Base-by-base conservation (phyloP, 257 asterid species). In the Solanum stenotomum region DNA sequence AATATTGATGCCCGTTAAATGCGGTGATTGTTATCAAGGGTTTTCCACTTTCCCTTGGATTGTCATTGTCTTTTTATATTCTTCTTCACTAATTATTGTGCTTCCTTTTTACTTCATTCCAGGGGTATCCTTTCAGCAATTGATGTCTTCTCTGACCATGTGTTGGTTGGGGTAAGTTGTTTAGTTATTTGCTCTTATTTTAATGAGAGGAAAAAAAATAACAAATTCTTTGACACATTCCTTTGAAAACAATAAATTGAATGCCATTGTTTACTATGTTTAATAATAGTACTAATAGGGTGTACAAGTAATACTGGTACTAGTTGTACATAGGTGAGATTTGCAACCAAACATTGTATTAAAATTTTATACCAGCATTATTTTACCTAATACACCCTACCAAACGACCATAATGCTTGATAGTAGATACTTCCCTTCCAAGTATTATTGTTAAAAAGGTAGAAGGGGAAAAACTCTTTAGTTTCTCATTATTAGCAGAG, bases 41-140 rank as follows among this genome's bases (percentile, higher is more conserved):
- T 10, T 83, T 61, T 67, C 59, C 63, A 6, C 67, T 25, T 34
- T 33, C 34, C 72, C 76, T 56, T 15, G 42, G 70, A 82, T 49
- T 82, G 70, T 3, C 85, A 49, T 49, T 81, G 42, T 29, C 67
- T 29, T 38, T 77, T 77, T 40, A 23, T 42, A 13, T 77, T n/a
- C 42, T 46, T 46, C 65, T 82, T 31, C 42, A 31, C 70, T 82
- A 82, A 82, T 49, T 82, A 31, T 82, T 82, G 29, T 88, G 49
- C 29, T 11, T 85, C 83, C 37, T 13, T 40, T 83, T 83, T 87
- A 31, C 82, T 75, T 49, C 76, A 65, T 91, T 42, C 84, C 97
- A 96, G 99, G 94, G 99, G 99, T 86, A 97, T 97, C 91, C 98
- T 97, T 85, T 95, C 99, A 87, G 99, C 99, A 82, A 89, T 97